Evolutionary conservation across 2,329 filamentous ascomycete species (phyloP), one percentile per base, ranked within the genome.

Genomic region (Blastomyces gilchristii): DNA sequence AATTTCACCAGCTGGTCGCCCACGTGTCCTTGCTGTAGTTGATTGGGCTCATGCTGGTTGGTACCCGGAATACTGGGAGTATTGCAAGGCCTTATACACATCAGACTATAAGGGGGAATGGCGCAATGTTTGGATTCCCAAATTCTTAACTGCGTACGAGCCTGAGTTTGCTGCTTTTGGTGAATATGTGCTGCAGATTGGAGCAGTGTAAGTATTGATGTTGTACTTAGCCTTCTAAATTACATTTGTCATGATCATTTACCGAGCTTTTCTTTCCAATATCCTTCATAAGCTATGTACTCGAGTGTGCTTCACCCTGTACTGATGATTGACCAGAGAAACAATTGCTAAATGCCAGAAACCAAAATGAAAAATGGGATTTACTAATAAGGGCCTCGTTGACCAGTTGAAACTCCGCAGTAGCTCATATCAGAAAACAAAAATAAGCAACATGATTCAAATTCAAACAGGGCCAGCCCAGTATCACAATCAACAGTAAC

Each of bases 21-120:
- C 60, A 41, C 67, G 64, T 9, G 34, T 73, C 25, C 60, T 73
- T 49, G 67, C 67, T 3, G 49, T 75, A 18, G 67, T 75, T n/a
- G 71, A 74, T 61, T 74, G 71, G 71, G 64, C 61, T 4, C 71
- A 74, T 60, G 64, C 69, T 11, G 72, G 71, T 73, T 22, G n/a
- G n/a, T 22, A 22, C n/a, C n/a, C n/a, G n/a, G n/a, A 22, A 22
- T 22, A 22, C n/a, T 22, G 69, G 71, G 72, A 73, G 54, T 74
- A 71, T 58, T 73, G 69, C 53, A 75, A 73, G 59, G 67, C 71
- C 5, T 58, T 66, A 9, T 74, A 70, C 62, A 73, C 71, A 37
- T 66, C 62, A 9, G 43, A 60, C 1, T 68, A 62, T 58, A 58
- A 66, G 4, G 66, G 57, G 8, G 66, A 68, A 28, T 71, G 67